Conservation (phyloP, 768 basidiomycete species). For the Chalciporus piperatus region DNA sequence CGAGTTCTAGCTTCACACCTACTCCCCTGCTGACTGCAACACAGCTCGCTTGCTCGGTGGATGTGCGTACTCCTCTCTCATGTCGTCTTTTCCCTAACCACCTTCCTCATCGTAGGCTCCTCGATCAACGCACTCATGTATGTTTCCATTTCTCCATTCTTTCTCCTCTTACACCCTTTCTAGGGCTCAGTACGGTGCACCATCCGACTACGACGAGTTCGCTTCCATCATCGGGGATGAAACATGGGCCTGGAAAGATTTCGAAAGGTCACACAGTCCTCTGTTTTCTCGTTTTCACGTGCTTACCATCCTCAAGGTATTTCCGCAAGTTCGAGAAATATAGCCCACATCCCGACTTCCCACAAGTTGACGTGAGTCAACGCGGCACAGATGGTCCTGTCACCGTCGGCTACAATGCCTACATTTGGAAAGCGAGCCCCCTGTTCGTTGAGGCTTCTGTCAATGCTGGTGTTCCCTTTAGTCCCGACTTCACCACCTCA, state of each 20-base stretch:
- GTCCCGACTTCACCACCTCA: constrained; percentile 54
- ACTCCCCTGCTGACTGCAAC: background rate
- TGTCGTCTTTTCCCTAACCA: background rate
- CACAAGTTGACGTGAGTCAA: constrained; percentile 42
- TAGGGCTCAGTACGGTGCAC: constrained; percentile 58
- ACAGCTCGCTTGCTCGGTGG: constrained; percentile 69
- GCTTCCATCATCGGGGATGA: constrained; percentile 50
- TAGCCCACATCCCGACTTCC: constrained; percentile 47
- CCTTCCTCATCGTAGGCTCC: constrained; percentile 39
- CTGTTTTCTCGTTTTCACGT: background rate
- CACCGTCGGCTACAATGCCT: constrained; percentile 54
- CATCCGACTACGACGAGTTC: constrained; percentile 71
- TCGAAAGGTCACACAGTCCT: constrained; percentile 39
- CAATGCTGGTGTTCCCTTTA: constrained; percentile 49
- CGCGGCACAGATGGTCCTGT: constrained; percentile 58
- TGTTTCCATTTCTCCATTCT: background rate
- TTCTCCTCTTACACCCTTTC: constrained; percentile 2
- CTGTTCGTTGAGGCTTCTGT: constrained; percentile 56
- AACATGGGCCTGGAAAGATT: constrained; percentile 54
- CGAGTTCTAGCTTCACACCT: background rate
- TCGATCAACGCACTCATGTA: constrained; percentile 61
- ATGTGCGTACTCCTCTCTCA: constrained; percentile 44
- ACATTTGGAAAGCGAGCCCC: constrained; percentile 42
- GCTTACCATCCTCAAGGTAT: constrained; percentile 43
- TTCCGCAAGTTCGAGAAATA: constrained; percentile 68